These are phyloP conservation scores for Mycena albidolilacea DNA, from an alignment of 768 basidiomycete species.

Conservation along the genomic window DNA sequence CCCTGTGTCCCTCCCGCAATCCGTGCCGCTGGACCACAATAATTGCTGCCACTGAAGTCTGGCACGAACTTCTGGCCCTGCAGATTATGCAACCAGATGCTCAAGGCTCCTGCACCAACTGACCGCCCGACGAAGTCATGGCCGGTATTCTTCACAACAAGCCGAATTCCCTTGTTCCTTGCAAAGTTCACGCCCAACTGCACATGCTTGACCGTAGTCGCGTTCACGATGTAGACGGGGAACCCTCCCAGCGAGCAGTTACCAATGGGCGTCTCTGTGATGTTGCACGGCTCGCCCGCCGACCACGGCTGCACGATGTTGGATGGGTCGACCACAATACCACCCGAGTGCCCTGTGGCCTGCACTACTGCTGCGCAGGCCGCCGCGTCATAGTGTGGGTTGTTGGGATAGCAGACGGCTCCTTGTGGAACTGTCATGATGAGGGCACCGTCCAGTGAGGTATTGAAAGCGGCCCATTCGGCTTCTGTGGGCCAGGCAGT, in stretches of 20 bases:
- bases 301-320: conserved; percentile 5
- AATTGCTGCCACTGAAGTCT: no score
- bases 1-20: no score
- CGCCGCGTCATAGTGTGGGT: conserved; percentile 1
- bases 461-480: no score
- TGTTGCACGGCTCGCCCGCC: neutral
- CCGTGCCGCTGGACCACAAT: no score
- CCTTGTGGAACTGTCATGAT: conserved; percentile 5
- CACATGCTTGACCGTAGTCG: no score
- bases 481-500: no score
- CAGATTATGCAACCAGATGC: no score
- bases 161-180: neutral
- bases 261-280: conserved; percentile 4
- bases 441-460: neutral
- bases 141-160: neutral
- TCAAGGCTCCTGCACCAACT: no score
- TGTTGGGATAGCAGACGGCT: conserved; percentile 8
- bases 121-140: no score
- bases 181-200: no score
- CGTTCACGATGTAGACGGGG: no score
- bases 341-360: conserved; percentile 11
- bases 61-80: no score
- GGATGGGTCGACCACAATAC: conserved; percentile 12
- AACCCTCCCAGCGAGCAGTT: neutral
- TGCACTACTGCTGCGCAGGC: conserved; percentile 16